phyloP scores from a whole-genome alignment of 1,284 basidiomycete genomes.

The Boletus putidus region DNA sequence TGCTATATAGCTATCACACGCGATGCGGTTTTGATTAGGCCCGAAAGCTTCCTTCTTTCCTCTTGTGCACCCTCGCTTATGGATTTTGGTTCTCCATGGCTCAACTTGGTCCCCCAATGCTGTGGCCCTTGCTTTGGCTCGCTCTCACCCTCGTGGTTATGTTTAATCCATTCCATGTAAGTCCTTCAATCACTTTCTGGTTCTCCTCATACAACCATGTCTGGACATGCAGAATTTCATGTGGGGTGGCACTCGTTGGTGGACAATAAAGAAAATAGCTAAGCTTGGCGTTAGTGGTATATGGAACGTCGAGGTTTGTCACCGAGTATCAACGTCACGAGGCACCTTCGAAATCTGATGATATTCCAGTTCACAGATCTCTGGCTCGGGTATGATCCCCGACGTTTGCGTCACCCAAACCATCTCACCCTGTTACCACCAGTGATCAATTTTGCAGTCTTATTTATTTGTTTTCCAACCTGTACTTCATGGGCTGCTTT shows the following conservation, averaged over 20 bases:
- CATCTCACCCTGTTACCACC: slow-evolving; percentile 21
- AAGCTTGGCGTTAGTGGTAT: slow-evolving; percentile 71
- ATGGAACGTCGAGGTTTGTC: slow-evolving; percentile 69
- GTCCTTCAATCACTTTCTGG: slow-evolving; percentile 21
- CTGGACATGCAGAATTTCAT: slow-evolving; percentile 24
- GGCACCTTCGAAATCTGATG: not conserved
- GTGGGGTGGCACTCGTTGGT: slow-evolving; percentile 57
- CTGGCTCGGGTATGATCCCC: slow-evolving; percentile 68
- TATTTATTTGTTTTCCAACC: slow-evolving; percentile 68
- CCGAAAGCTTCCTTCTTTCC: slow-evolving; percentile 71
- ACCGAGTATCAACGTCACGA: not conserved
- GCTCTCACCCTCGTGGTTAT: slow-evolving; percentile 60
- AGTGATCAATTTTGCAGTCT: slow-evolving; percentile 86
- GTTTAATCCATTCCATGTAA: slow-evolving; percentile 77
- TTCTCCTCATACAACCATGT: not conserved
- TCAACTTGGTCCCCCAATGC: slow-evolving; percentile 51
- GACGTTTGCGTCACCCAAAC: slow-evolving; percentile 22
- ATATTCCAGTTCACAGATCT: slow-evolving; percentile 67
- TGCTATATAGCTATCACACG: not conserved
- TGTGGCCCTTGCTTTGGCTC: slow-evolving; percentile 90
- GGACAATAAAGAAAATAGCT: slow-evolving; percentile 69
- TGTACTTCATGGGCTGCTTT: slow-evolving; percentile 74
- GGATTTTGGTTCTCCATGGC: slow-evolving; percentile 86
- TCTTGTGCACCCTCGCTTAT: slow-evolving; percentile 76
- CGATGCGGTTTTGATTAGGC: slow-evolving; percentile 3